A percentile compares a stretch with the other conserved stretches of the same genome.
phyloP scores from a whole-genome alignment of 176 grass and related monocot species.

The Urochloa ruziziensis region DNA sequence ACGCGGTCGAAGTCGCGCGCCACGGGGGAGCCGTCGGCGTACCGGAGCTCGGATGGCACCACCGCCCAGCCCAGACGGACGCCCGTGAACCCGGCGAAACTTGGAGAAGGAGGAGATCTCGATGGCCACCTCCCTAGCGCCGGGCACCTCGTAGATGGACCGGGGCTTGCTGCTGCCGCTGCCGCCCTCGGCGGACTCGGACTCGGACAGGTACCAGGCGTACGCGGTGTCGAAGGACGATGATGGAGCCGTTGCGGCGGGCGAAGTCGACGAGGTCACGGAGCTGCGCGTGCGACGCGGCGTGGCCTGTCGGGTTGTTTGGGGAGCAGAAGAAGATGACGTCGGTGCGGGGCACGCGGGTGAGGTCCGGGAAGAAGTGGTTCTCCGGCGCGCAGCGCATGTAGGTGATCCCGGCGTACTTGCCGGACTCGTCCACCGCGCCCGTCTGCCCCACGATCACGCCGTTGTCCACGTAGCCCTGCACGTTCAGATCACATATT shows the following conservation, averaged over 20 bases:
- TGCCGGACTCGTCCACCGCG: conserved; percentile 31
- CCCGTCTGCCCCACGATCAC: conserved; percentile 94
- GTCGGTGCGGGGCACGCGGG: conserved; percentile 62
- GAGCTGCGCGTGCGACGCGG: conserved; percentile 62
- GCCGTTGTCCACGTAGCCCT: conserved; percentile 90
- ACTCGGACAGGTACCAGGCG: conserved; percentile 54
- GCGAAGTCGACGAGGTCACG: conserved; percentile 72
- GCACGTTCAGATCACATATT: no score
- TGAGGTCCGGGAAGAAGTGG: conserved; percentile 87
- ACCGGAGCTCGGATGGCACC: conserved; percentile 76
- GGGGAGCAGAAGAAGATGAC: conserved; percentile 99
- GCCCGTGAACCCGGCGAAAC: conserved; percentile 88
- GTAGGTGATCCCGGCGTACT: conserved; percentile 73
- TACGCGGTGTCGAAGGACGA: conserved; percentile 87
- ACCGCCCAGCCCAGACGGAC: conserved; percentile 86
- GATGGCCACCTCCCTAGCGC: conserved; percentile 90
- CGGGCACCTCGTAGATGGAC: conserved; percentile 94
- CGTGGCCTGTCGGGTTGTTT: conserved; percentile 93
- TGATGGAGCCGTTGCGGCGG: conserved; percentile 77
- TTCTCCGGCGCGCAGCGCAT: conserved; percentile 82
- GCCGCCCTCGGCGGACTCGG: no score
- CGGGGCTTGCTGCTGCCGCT: conserved; percentile 25
- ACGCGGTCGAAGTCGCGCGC: conserved; percentile 85
- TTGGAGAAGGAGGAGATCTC: conserved; percentile 97
- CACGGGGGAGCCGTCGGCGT: conserved; percentile 54